Conservation (phyloP, 345 rosid genomes). For the Brassica rapa region DNA sequence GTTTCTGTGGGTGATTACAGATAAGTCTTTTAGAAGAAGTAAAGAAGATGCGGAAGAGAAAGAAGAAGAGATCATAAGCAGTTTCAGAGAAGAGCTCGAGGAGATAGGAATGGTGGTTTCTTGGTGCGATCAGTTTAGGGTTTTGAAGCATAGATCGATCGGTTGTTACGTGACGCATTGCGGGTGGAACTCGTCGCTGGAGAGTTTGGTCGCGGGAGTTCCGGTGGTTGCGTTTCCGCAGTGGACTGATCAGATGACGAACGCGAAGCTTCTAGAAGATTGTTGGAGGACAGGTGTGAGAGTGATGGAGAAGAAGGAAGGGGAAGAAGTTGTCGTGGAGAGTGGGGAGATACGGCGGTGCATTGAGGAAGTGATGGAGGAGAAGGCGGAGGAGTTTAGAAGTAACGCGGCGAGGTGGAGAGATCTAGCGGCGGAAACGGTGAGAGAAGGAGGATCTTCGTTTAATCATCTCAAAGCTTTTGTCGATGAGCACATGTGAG, state of each 20-base stretch:
- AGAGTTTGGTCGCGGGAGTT: constrained; percentile 55
- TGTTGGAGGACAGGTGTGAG: constrained; percentile 63
- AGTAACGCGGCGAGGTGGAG: constrained; percentile 55
- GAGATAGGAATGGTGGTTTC: constrained; percentile 56
- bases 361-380: constrained; percentile 58
- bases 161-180: constrained; percentile 77
- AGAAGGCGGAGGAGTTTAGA: constrained; percentile 45
- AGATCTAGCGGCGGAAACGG: constrained; percentile 49
- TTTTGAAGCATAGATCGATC: constrained; percentile 52
- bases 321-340: constrained; percentile 41
- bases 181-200: constrained; percentile 80
- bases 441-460: constrained; percentile 56
- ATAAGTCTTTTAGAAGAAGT: constrained; percentile 25
- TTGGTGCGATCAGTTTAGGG: constrained; percentile 73
- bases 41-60: constrained; percentile 27
- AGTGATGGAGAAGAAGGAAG: constrained; percentile 39
- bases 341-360: constrained; percentile 61
- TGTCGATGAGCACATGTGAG: constrained; percentile 39
- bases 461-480: constrained; percentile 56
- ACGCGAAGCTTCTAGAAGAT: constrained; percentile 60
- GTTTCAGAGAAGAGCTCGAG: constrained; percentile 50
- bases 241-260: constrained; percentile 60
- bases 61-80: constrained; percentile 32
- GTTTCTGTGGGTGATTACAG: constrained; percentile 61
- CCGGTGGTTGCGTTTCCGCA: constrained; percentile 75